These are phyloP conservation scores for Cercospora janseana DNA, from an alignment of 2,329 filamentous ascomycete species.

Conservation along the genomic window DNA sequence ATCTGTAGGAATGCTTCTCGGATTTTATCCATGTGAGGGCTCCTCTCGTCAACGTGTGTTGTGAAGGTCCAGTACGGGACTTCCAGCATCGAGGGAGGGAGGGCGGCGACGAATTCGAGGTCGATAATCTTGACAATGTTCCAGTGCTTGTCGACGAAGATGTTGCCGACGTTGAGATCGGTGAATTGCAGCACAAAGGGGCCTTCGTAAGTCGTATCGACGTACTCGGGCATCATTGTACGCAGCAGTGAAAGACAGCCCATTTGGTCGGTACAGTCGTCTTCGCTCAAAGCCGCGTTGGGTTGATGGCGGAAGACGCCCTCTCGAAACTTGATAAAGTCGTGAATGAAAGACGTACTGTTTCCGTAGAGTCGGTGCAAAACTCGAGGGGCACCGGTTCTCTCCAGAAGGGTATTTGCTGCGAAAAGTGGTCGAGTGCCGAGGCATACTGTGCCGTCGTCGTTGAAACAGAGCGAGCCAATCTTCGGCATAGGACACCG, in stretches of 20 bases:
- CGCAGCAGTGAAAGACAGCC: slow-evolving; percentile 11
- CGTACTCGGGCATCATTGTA: slow-evolving; percentile 6
- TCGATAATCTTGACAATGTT: slow-evolving; percentile 40
- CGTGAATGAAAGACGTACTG: no score
- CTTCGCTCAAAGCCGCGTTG: slow-evolving; percentile 12
- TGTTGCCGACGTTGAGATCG: slow-evolving; percentile 44
- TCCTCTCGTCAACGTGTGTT: no score
- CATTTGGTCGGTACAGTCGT: slow-evolving; percentile 13
- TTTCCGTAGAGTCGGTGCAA: no score
- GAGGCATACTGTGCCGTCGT: no score
- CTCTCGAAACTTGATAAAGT: no score
- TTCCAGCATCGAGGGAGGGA: slow-evolving; percentile 33
- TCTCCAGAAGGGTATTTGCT: no score
- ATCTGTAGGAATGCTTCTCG: no score
- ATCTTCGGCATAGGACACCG: no score
- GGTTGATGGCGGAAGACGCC: slow-evolving; percentile 7
- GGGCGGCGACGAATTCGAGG: slow-evolving; percentile 39
- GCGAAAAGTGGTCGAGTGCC: no score
- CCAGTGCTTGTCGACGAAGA: slow-evolving; percentile 40
- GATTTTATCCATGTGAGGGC: no score
- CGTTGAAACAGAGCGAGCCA: no score
- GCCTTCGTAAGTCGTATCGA: background rate
- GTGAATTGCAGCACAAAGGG: slow-evolving; percentile 33
- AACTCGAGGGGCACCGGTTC: no score
- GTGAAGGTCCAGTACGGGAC: slow-evolving; percentile 38